A percentile compares a stretch with the other conserved stretches of the same genome.
Conservation (phyloP, 1,284 basidiomycete genomes). For the Mycosarcoma maydis region DNA sequence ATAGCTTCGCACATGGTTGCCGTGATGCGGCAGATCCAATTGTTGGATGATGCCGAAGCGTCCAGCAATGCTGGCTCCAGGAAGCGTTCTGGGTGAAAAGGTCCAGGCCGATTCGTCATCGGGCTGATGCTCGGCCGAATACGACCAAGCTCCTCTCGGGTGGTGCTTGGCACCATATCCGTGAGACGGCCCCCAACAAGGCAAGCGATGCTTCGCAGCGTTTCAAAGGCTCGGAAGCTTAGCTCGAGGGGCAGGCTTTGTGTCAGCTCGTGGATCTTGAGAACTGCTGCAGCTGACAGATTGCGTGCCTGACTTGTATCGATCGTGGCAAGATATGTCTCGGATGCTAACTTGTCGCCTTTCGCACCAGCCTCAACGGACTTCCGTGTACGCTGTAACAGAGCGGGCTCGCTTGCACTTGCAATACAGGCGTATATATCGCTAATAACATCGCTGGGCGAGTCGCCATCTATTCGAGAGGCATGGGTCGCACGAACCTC, state of each 20-base stretch:
- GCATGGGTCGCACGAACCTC: neutral
- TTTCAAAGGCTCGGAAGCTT: constrained; percentile 16
- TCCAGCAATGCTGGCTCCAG: constrained; percentile 8
- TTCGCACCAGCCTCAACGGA: neutral
- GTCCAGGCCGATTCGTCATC: neutral
- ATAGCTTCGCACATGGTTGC: constrained; percentile 75
- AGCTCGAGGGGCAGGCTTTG: constrained; percentile 16
- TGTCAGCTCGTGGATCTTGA: constrained; percentile 13
- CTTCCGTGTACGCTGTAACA: constrained; percentile 4
- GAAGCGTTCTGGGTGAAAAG: neutral
- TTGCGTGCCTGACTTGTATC: constrained; percentile 11
- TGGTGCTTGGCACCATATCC: neutral
- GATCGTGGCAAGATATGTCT: constrained; percentile 1
- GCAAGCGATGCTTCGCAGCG: constrained; percentile 16
- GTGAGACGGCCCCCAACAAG: neutral
- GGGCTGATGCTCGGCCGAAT: constrained; percentile 21
- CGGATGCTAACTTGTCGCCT: neutral
- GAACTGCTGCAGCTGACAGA: constrained; percentile 13
- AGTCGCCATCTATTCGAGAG: neutral
- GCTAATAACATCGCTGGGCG: constrained; percentile 24
- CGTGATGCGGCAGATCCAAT: constrained; percentile 77
- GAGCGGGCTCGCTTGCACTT: constrained; percentile 2
- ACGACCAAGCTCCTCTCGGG: constrained; percentile 20
- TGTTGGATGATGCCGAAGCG: constrained; percentile 69
- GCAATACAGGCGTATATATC: constrained; percentile 29